A percentile compares a stretch with the other conserved stretches of the same genome.
Conservation (phyloP, 345 rosid species). For the Aquilaria yunnanensis region DNA sequence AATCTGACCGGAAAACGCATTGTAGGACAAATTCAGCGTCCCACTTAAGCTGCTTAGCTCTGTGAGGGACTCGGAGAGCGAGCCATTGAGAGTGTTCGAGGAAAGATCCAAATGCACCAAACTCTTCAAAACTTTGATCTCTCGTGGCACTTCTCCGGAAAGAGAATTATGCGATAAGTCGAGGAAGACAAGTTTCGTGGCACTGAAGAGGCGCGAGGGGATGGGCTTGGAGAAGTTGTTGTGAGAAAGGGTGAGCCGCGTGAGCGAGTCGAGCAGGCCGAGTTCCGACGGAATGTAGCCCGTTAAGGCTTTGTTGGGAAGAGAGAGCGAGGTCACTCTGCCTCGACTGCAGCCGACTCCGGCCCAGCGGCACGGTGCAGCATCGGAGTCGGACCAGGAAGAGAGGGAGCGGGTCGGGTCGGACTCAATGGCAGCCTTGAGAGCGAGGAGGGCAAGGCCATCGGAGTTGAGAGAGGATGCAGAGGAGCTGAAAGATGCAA, state of each 20-base stretch:
- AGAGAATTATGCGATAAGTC: conserved; percentile 76
- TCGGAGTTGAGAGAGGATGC: conserved; percentile 50
- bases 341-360: conserved; percentile 54
- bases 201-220: conserved; percentile 58
- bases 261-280: conserved; percentile 64
- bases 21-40: conserved; percentile 69
- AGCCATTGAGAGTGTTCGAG: conserved; percentile 58
- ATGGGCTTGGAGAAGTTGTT: conserved; percentile 64
- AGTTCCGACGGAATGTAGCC: conserved; percentile 94
- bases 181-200: conserved; percentile 40
- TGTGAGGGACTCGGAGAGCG: conserved; percentile 59
- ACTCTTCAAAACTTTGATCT: conserved; percentile 36
- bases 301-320: conserved; percentile 40
- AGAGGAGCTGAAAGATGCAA: conserved; percentile 18
- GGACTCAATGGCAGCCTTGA: conserved; percentile 56
- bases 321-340: conserved; percentile 60
- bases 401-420: conserved; percentile 58
- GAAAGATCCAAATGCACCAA: conserved; percentile 71
- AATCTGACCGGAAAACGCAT: conserved; percentile 61
- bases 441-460: conserved; percentile 86
- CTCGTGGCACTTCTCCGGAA: conserved; percentile 51
- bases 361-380: conserved; percentile 75
- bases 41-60: conserved; percentile 58
- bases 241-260: conserved; percentile 44
- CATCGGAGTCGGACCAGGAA: conserved; percentile 75